Percentiles rank a stretch among this genome's conserved stretches.
Conservation (phyloP, 345 rosid species). For the Linum tenue region DNA sequence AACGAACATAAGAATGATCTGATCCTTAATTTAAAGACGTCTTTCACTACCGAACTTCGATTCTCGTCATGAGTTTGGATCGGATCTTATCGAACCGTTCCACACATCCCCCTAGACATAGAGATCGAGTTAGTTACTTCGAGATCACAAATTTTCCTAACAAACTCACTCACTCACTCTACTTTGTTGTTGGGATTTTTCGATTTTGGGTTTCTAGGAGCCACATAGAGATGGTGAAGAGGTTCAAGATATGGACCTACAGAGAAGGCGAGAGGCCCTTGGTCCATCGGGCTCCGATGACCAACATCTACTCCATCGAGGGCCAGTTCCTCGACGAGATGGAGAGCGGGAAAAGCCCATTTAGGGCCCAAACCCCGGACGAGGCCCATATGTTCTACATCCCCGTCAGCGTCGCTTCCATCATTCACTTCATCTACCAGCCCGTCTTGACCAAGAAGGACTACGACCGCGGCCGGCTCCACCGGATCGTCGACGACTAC, state of each 20-base stretch:
- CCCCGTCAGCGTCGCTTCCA: constrained; percentile 50
- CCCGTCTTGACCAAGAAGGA: constrained; percentile 27
- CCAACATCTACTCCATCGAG: constrained; percentile 32
- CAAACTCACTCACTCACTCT: too few relatives aligned
- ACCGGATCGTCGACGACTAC: constrained; percentile 46
- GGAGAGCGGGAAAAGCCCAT: constrained; percentile 31
- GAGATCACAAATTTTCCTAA: too few relatives aligned
- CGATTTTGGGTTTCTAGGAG: constrained; percentile 2
- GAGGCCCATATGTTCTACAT: constrained; percentile 47
- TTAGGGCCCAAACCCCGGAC: constrained; percentile 30
- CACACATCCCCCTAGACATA: too few relatives aligned
- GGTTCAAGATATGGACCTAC: background rate
- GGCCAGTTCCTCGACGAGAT: constrained; percentile 66
- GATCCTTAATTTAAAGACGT: too few relatives aligned
- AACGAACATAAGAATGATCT: too few relatives aligned
- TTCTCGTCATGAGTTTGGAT: too few relatives aligned
- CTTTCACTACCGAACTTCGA: too few relatives aligned
- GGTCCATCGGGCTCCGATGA: background rate
- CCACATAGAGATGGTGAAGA: constrained; percentile 6
- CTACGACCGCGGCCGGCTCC: constrained; percentile 39
- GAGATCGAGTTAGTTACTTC: too few relatives aligned
- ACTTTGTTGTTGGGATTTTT: too few relatives aligned
- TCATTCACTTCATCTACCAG: constrained; percentile 36
- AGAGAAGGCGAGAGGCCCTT: background rate
- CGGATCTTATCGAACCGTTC: too few relatives aligned